These are phyloP conservation scores for Arabis hirsuta DNA, from an alignment of 345 rosid genomes.

Conservation along the genomic window DNA sequence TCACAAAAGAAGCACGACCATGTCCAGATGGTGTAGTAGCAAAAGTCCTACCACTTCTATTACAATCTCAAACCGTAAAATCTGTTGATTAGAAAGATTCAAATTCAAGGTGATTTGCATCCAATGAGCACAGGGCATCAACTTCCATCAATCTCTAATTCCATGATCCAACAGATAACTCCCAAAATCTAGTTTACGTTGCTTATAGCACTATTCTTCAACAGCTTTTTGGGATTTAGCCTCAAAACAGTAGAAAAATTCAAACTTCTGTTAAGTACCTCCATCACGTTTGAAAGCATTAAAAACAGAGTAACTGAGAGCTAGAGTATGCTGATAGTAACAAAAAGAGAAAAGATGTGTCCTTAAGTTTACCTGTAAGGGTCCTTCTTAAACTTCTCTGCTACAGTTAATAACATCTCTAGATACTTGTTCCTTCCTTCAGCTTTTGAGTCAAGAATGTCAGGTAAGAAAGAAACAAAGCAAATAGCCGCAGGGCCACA, in stretches of 20 bases:
- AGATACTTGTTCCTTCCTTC: slow-evolving; percentile 92
- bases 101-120: neutral
- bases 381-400: slow-evolving; percentile 83
- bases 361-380: slow-evolving; percentile 68
- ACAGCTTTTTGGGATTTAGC: too few species aligned
- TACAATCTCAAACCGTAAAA: neutral
- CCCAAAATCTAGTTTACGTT: too few species aligned
- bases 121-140: neutral
- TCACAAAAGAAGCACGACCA: too few species aligned
- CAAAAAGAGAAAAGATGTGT: slow-evolving; percentile 7
- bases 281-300: too few species aligned
- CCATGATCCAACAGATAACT: neutral
- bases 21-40: too few species aligned
- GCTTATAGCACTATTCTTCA: too few species aligned
- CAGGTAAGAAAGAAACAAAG: slow-evolving; percentile 92
- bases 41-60: neutral
- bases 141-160: neutral
- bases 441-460: slow-evolving; percentile 94
- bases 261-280: neutral
- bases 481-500: slow-evolving; percentile 95
- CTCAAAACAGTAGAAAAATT: too few species aligned
- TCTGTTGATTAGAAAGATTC: too few species aligned
- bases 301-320: slow-evolving; percentile 11
- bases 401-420: slow-evolving; percentile 70
- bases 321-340: neutral